phyloP scores from a whole-genome alignment of 106 monocot genomes.

The Chionographis japonica region DNA sequence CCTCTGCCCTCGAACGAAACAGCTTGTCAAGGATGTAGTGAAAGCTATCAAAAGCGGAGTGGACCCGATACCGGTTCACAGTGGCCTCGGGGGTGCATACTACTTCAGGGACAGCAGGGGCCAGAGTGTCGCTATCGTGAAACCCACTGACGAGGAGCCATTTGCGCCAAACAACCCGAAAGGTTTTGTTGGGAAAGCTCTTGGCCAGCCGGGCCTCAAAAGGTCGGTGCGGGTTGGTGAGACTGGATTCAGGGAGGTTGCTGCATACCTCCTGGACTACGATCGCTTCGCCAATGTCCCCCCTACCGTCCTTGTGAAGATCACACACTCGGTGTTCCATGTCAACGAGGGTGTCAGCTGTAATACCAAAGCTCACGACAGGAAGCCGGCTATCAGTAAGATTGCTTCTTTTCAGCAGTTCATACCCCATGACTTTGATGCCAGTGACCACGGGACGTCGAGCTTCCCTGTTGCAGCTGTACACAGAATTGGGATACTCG shows the following conservation, averaged over 20 bases:
- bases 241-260: constrained; percentile 86
- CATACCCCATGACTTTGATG: constrained; percentile 84
- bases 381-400: constrained; percentile 46
- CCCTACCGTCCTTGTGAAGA: constrained; percentile 75
- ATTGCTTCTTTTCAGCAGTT: constrained; percentile 93
- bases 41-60: constrained; percentile 66
- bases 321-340: constrained; percentile 67
- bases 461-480: constrained; percentile 82
- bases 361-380: constrained; percentile 17
- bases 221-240: constrained; percentile 87
- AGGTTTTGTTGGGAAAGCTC: constrained; percentile 71
- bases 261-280: constrained; percentile 81
- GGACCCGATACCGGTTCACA: constrained; percentile 61
- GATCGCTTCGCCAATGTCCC: constrained; percentile 86
- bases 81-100: constrained; percentile 90
- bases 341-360: constrained; percentile 49
- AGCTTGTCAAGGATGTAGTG: constrained; percentile 60
- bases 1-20: constrained; percentile 42
- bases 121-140: constrained; percentile 75
- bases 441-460: constrained; percentile 91
- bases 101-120: constrained; percentile 71
- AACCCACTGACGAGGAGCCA: constrained; percentile 92
- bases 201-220: constrained; percentile 80
- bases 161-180: constrained; percentile 92
- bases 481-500: constrained; percentile 87